A percentile compares a stretch with the other conserved stretches of the same genome.
Conservation (phyloP, 495 filamentous ascomycete species). For the Aspergillus kassunensis region DNA sequence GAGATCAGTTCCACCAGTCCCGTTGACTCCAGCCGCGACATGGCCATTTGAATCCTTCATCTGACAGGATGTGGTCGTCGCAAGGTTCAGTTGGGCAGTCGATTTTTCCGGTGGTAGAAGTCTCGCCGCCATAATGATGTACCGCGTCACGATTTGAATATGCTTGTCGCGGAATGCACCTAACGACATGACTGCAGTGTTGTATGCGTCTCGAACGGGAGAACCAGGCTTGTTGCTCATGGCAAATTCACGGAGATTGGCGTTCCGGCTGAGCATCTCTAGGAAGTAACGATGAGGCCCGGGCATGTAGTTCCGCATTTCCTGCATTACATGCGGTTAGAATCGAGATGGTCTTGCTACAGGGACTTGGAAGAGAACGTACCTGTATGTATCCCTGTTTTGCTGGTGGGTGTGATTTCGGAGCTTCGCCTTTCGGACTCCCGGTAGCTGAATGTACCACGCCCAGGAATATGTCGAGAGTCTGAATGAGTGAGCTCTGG, state of each 20-base stretch:
- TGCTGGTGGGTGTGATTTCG: neutral
- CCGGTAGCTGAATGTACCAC: slow-evolving; percentile 87
- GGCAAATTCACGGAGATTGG: slow-evolving; percentile 82
- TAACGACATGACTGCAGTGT: slow-evolving; percentile 80
- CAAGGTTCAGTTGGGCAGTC: slow-evolving; percentile 26
- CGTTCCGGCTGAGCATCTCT: slow-evolving; percentile 62
- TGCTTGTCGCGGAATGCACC: slow-evolving; percentile 83
- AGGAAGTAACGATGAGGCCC: slow-evolving; percentile 86
- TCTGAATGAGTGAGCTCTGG: slow-evolving; percentile 89
- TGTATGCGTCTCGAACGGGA: slow-evolving; percentile 73
- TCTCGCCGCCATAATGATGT: slow-evolving; percentile 66
- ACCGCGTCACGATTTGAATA: slow-evolving; percentile 88
- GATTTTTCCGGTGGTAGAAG: slow-evolving; percentile 13
- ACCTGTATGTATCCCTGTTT: slow-evolving; percentile 34
- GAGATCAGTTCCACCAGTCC: slow-evolving; percentile 85
- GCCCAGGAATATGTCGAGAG: slow-evolving; percentile 85
- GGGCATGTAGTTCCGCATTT: slow-evolving; percentile 97
- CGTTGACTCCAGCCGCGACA: slow-evolving; percentile 49
- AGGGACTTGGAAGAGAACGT: neutral
- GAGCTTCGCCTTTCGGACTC: slow-evolving; percentile 44
- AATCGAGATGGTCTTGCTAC: neutral
- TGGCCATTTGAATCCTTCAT: slow-evolving; percentile 18
- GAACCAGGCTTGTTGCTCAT: slow-evolving; percentile 53
- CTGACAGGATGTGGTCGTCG: slow-evolving; percentile 24
- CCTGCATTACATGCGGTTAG: slow-evolving; percentile 33